phyloP scores from a whole-genome alignment of 805 yeast species.

The Metschnikowia dekortorum region DNA sequence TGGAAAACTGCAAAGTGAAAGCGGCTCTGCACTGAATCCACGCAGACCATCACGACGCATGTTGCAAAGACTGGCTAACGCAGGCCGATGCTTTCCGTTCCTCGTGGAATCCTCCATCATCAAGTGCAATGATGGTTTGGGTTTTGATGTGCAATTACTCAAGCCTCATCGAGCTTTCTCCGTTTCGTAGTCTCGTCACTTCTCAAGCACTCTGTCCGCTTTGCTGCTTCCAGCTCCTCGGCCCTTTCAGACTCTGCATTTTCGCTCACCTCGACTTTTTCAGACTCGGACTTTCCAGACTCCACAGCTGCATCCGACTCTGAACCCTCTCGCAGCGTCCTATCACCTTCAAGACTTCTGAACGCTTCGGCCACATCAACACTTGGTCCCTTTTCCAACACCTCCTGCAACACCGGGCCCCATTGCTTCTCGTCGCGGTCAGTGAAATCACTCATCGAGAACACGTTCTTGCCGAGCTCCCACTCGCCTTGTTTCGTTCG shows the following conservation, averaged over 20 bases:
- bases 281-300: neutral
- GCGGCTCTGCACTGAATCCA: too few relatives aligned
- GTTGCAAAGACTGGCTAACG: too few relatives aligned
- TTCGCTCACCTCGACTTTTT: neutral
- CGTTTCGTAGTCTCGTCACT: neutral
- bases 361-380: slow-evolving; percentile 25
- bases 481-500: slow-evolving; percentile 80
- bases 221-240: neutral
- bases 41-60: too few relatives aligned
- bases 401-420: slow-evolving; percentile 59
- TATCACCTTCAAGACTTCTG: slow-evolving; percentile 1
- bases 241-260: neutral
- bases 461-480: slow-evolving; percentile 67
- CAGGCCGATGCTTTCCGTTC: too few relatives aligned
- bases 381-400: slow-evolving; percentile 38
- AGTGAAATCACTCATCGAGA: slow-evolving; percentile 62
- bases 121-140: neutral
- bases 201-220: neutral
- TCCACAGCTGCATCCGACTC: neutral
- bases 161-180: neutral
- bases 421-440: slow-evolving; percentile 59
- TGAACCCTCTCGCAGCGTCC: neutral
- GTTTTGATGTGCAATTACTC: neutral
- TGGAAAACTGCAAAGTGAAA: too few relatives aligned
- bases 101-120: too few relatives aligned